Base-by-base conservation (phyloP, 2,329 filamentous ascomycete genomes). In the Drechslerella dactyloides region DNA sequence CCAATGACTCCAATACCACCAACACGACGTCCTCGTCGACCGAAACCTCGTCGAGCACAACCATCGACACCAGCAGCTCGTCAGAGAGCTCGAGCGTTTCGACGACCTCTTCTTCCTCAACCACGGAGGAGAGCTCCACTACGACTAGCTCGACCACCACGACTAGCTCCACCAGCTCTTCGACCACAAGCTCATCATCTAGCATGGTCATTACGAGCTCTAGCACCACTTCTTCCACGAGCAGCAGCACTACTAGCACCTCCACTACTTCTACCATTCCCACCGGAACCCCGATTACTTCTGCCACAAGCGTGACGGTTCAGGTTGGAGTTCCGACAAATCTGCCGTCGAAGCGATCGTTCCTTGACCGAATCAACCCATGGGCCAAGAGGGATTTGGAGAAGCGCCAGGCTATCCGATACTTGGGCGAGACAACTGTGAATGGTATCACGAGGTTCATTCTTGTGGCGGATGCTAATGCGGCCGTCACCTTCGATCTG, bases 301-400 rank as follows among this genome's bases (percentile, higher is more conserved):
- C 23, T 24, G 53, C 53, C 10, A 21, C 53, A 4, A 44, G 53
- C 24, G 53, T 56, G 7, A 56, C 53, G 8, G 33, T 56, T 15
- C 27, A 56, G 19, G 27, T 56, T 56, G 33, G 17, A 17, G 53
- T 44, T 21, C 53, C 53, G 2, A 3, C 19, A 8, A 23, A 10
- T 1, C 11, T 13, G 3, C 24, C 21, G 10, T 4, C 27, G 4
- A 42, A 42, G 37, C 23, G 53, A 42, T 23, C 17, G 2, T n/a
- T 55, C 11, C 27, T 35, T 10, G 24, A 19, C 11, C 52, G 52
- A n/a, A 8, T 35, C 10, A 55, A 35, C 27, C 24, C n/a, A 35
- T 23, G 4, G 5, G 17, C 40, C 5, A 5, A 44, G 40, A 13
- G n/a, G n/a, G n/a, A n/a, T n/a, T n/a, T 44, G 17, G 40, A 15